A percentile compares a stretch with the other conserved stretches of the same genome.
These are phyloP conservation scores for Gossypium arboreum DNA, from an alignment of 345 rosid genomes.

Conservation along the genomic window DNA sequence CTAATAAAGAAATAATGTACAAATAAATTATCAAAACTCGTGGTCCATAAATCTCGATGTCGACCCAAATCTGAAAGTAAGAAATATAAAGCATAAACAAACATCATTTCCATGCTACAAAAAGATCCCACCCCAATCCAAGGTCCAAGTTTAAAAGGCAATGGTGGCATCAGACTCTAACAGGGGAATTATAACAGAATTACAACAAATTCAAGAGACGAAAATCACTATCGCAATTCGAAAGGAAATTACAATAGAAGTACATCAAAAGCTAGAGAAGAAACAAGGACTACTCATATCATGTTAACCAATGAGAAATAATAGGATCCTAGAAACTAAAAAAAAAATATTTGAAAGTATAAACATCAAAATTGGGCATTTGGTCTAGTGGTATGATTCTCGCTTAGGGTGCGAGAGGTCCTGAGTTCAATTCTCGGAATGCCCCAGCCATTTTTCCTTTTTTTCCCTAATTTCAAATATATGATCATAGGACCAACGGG, in stretches of 20 bases:
- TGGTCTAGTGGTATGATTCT: constrained; percentile 92
- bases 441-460: neutral
- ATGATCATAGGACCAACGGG: too few species aligned
- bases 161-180: neutral
- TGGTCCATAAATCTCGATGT: neutral
- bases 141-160: neutral
- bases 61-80: neutral
- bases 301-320: neutral
- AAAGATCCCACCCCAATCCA: neutral
- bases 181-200: neutral
- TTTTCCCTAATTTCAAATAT: neutral
- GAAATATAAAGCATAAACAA: neutral
- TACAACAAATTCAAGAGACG: neutral
- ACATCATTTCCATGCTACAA: neutral
- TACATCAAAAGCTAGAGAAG: neutral
- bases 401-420: constrained; percentile 36
- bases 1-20: neutral
- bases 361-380: neutral
- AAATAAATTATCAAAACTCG: neutral
- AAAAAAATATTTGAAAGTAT: neutral
- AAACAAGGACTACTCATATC: neutral
- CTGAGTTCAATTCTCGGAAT: neutral
- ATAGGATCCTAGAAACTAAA: too few species aligned
- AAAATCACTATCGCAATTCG: neutral
- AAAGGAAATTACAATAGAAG: neutral